Base-by-base conservation (phyloP, 306 rosid genomes). In the Neltuma alba region DNA sequence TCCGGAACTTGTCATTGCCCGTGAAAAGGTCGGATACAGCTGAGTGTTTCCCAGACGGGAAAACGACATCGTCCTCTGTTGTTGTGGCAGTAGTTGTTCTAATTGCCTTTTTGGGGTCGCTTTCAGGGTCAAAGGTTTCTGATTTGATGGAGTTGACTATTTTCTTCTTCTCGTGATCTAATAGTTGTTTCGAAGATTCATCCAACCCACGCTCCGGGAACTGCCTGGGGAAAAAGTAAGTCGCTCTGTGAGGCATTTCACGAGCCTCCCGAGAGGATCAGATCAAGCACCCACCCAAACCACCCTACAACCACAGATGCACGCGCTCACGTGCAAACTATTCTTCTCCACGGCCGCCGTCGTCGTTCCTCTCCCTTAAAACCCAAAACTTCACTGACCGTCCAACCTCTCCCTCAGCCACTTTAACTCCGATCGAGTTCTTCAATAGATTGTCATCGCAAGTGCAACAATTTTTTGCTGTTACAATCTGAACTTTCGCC, bases 201-300 rank as follows among this genome's bases (percentile, higher is more conserved):
- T 87, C 91, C 33, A 88, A 86, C 76, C 90, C 80, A 28, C 88
- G 86, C 76, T 90, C 98, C 15, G 94, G 93, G 52, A 93, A 91
- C 10, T 93, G 97, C 82, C 99, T 88, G 20, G 99, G 99, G 80
- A 95, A 95, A 89, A 95, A 76, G 96, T 95, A 95, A 60, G 99
- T 95, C 70, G 97, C 79, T 85, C 92, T 90, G 81, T 95, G 99
- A 76, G 99, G 99, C 99, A 95, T 95, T 82, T 76, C 92, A 90
- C 90, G 87, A 79, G 87, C 65, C 62, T 79, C 87, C 37, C 42
- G 72, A 47, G 85, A 47, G 23, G 38, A 66, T 25, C 50, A 36
- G 70, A 72, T 33, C 77, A 21, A n/a, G 57, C 72, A 63, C 54
- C 74, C 27, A 54, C 61, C 31, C 75, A 38, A 45, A 16, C 72